Conservation (phyloP, 2,329 filamentous ascomycete species). For the Fusarium pseudograminearum region DNA sequence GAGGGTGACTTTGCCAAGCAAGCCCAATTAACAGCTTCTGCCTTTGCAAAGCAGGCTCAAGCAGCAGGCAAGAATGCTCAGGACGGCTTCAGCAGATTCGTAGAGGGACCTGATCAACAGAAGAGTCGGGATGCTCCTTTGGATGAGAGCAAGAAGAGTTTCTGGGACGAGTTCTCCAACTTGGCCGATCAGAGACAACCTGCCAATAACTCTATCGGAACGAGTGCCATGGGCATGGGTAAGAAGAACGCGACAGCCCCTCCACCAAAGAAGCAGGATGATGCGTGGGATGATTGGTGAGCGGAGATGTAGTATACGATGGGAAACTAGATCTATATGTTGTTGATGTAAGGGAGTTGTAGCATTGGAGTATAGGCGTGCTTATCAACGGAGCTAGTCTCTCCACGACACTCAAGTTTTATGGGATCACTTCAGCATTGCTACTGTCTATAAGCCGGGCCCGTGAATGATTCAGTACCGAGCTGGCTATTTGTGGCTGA, state of each 20-base stretch:
- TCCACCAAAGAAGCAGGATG: constrained; percentile 59
- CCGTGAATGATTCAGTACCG: constrained; percentile 4
- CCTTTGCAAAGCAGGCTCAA: constrained; percentile 74
- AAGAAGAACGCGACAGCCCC: constrained; percentile 51
- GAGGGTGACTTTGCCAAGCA: constrained; percentile 82
- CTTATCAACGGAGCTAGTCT: constrained; percentile 37
- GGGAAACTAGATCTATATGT: constrained; percentile 19
- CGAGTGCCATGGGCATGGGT: constrained; percentile 70
- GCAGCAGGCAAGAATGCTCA: constrained; percentile 79
- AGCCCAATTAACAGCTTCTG: constrained; percentile 71
- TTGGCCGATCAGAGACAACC: constrained; percentile 68
- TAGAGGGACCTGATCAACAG: constrained; percentile 75
- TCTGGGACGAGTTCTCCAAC: constrained; percentile 91
- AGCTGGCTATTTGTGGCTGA: constrained; percentile 29
- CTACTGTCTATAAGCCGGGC: constrained; percentile 24
- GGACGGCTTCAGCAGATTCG: constrained; percentile 85
- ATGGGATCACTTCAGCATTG: constrained; percentile 6
- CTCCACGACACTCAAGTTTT: constrained; percentile 19
- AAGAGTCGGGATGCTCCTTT: constrained; percentile 55
- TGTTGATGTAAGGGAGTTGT: constrained; percentile 42
- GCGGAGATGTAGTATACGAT: constrained; percentile 6
- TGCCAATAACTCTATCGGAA: constrained; percentile 66
- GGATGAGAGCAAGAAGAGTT: constrained; percentile 79
- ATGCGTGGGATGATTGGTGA: constrained; percentile 76
- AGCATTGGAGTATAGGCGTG: constrained; percentile 49